phyloP scores from a whole-genome alignment of 225 moss, liverwort and hornwort genomes.

The Climacium dendroides region DNA sequence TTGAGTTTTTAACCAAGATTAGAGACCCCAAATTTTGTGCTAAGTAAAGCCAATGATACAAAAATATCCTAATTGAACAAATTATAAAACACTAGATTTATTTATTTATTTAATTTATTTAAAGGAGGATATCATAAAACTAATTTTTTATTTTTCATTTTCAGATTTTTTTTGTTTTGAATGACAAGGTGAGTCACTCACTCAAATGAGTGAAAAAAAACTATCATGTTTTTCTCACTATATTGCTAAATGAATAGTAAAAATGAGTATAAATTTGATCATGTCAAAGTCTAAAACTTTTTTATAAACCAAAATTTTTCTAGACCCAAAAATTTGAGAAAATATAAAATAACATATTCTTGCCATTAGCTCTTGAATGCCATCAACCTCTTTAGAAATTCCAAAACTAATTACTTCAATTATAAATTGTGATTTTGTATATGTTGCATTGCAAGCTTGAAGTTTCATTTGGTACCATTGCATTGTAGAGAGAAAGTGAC shows the following conservation, averaged over 20 bases:
- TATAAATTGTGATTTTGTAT: too few relatives aligned
- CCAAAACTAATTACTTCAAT: background rate
- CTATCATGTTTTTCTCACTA: background rate
- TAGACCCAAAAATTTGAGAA: background rate
- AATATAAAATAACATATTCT: background rate
- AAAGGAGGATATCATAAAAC: background rate
- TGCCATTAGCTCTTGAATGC: too few relatives aligned
- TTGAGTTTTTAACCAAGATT: background rate
- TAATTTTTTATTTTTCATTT: background rate
- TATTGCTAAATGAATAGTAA: background rate
- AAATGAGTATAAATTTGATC: background rate
- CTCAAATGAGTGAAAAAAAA: background rate
- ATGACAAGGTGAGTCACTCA: background rate
- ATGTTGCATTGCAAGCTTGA: background rate
- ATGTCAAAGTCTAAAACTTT: background rate
- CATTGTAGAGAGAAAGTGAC: constrained; percentile 32
- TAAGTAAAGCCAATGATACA: background rate
- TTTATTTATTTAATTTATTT: too few relatives aligned
- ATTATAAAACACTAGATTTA: background rate
- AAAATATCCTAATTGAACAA: background rate
- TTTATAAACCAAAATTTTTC: background rate
- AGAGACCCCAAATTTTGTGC: background rate
- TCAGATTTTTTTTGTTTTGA: background rate
- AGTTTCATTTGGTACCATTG: background rate
- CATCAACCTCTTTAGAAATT: background rate